Conservation (phyloP, 2,329 filamentous ascomycete genomes). For the Camillea tinctor region DNA sequence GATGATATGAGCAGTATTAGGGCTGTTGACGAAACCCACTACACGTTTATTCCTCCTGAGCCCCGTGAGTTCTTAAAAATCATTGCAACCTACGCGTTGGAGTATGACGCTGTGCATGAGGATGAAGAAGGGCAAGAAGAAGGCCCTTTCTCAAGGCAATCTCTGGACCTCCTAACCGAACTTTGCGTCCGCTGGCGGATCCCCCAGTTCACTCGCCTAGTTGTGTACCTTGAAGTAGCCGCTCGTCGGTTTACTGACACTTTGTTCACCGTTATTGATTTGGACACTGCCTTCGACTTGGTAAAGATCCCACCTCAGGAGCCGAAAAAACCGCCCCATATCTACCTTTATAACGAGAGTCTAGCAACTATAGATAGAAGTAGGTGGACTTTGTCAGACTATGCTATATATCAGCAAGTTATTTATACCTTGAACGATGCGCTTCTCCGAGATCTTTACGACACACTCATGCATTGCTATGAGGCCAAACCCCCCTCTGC, state of each 20-base stretch:
- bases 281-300: slow-evolving; percentile 81
- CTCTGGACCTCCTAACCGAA: slow-evolving; percentile 80
- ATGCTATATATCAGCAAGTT: slow-evolving; percentile 69
- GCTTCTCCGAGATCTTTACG: slow-evolving; percentile 81
- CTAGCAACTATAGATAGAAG: slow-evolving; percentile 57
- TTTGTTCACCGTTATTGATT: slow-evolving; percentile 75
- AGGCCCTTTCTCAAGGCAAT: slow-evolving; percentile 69
- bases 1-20: slow-evolving; percentile 52
- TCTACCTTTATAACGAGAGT: slow-evolving; percentile 50
- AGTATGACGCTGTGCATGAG: slow-evolving; percentile 59
- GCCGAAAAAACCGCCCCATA: slow-evolving; percentile 60
- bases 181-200: slow-evolving; percentile 86
- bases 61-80: slow-evolving; percentile 80
- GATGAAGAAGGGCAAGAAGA: slow-evolving; percentile 48
- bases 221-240: slow-evolving; percentile 81
- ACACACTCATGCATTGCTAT: slow-evolving; percentile 84
- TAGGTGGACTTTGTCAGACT: slow-evolving; percentile 69
- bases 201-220: slow-evolving; percentile 75
- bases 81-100: slow-evolving; percentile 74
- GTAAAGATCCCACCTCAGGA: slow-evolving; percentile 71
- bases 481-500: slow-evolving; percentile 83
- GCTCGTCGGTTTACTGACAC: slow-evolving; percentile 82
- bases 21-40: slow-evolving; percentile 63
- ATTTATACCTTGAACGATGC: slow-evolving; percentile 76
- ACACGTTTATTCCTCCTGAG: slow-evolving; percentile 87